A percentile compares a stretch with the other conserved stretches of the same genome.
Conservation (phyloP, 192 early-diverging fungal genomes). For the Coemansia sp. region DNA sequence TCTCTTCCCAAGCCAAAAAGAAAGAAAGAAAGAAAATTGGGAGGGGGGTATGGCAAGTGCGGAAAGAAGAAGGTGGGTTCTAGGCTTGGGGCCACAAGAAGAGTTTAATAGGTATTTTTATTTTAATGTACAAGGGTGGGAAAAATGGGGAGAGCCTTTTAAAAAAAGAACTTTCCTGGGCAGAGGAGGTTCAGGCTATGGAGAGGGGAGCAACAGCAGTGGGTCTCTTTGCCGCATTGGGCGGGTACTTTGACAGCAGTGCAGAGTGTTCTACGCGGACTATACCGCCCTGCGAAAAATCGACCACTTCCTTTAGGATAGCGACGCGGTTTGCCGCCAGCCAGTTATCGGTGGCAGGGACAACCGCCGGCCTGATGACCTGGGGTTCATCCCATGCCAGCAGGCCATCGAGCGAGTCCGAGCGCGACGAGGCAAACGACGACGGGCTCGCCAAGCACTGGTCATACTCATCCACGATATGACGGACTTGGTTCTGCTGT, state of each 20-base stretch:
- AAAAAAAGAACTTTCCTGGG: background rate
- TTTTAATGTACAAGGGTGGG: background rate
- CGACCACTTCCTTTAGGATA: conserved; percentile 29
- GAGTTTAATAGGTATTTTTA: no score
- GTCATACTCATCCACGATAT: conserved; percentile 13
- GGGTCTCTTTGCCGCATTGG: background rate
- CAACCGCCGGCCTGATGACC: background rate
- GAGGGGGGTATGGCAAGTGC: no score
- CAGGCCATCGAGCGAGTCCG: background rate
- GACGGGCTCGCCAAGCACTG: background rate
- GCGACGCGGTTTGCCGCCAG: conserved; percentile 16
- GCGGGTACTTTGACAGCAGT: conserved; percentile 7
- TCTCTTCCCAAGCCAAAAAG: background rate
- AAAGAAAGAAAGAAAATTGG: background rate
- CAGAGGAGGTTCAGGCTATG: background rate
- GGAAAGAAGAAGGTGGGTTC: background rate
- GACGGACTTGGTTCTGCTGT: conserved; percentile 22
- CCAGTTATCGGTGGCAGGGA: conserved; percentile 7
- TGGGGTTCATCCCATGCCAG: background rate
- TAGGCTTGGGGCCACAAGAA: no score
- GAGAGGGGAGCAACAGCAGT: background rate
- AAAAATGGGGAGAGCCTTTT: background rate
- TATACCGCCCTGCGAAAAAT: conserved; percentile 17
- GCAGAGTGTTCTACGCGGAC: conserved; percentile 20
- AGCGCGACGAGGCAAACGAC: background rate